Evolutionary conservation across 768 basidiomycete species (phyloP).

Genomic region (Mycena vitilis): DNA sequence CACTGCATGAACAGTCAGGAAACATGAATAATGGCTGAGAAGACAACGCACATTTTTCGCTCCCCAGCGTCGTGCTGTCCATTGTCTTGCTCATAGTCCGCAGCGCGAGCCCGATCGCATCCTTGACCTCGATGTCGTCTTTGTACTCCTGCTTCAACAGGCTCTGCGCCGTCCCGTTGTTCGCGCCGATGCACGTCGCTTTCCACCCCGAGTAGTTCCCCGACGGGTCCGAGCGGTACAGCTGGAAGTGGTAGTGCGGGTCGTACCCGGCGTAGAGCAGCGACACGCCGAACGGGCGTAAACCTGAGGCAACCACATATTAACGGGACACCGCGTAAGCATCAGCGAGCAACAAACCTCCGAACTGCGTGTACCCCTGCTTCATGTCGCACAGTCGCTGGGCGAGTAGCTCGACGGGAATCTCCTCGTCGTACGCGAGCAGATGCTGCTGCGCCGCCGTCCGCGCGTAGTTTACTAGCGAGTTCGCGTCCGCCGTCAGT

Average conservation of each 20-base stretch:
- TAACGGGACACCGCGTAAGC: conserved; percentile 4
- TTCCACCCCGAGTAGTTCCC: conserved; percentile 99
- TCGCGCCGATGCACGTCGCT: conserved; percentile 98
- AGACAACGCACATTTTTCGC: conserved; percentile 86
- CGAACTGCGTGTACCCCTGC: conserved; percentile 97
- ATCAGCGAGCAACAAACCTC: conserved; percentile 65
- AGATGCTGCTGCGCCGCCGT: conserved; percentile 91
- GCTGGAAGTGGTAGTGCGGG: conserved; percentile 94
- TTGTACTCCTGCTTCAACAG: conserved; percentile 98
- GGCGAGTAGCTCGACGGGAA: conserved; percentile 95
- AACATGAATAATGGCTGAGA: not conserved
- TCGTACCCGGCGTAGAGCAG: conserved; percentile 97
- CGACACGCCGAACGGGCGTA: conserved; percentile 98
- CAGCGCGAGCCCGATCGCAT: conserved; percentile 91
- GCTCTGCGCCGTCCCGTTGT: conserved; percentile 95
- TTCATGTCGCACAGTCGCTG: conserved; percentile 97
- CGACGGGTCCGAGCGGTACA: conserved; percentile 98
- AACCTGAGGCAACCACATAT: conserved; percentile 62
- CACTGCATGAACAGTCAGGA: conserved; percentile 60
- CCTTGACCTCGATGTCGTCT: conserved; percentile 91
- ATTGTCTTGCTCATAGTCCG: conserved; percentile 99
- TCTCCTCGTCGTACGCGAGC: conserved; percentile 94
- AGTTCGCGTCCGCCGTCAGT: conserved; percentile 97
- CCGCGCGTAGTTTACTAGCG: conserved; percentile 94
- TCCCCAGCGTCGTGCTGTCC: conserved; percentile 96